These are phyloP conservation scores for Mortierella sp. DNA, from an alignment of 371 early-diverging fungal genomes.

Conservation along the genomic window DNA sequence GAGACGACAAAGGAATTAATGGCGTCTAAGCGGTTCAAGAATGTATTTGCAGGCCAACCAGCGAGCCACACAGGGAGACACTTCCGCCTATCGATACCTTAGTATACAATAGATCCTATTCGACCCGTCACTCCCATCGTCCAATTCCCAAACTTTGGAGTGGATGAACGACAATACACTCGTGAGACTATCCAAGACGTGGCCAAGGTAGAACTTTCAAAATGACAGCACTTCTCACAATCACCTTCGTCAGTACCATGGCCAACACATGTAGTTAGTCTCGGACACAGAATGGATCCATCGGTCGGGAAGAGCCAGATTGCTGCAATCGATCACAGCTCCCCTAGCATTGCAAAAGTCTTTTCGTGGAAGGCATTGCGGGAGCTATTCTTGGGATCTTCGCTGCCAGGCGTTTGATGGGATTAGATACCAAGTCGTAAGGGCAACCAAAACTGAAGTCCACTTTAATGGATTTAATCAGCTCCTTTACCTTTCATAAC, in stretches of 20 bases:
- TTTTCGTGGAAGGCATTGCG: constrained; percentile 99
- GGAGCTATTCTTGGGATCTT: constrained; percentile 98
- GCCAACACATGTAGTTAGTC: constrained; percentile 12
- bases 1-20: constrained; percentile 12
- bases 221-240: constrained; percentile 5
- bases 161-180: constrained; percentile 67
- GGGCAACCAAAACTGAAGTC: no score
- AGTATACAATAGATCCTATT: constrained; percentile 57
- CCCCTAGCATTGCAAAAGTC: constrained; percentile 99
- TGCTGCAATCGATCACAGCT: constrained; percentile 93
- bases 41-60: constrained; percentile 61
- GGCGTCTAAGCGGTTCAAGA: constrained; percentile 60
- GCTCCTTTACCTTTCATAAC: neutral
- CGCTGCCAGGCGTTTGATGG: constrained; percentile 83
- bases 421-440: constrained; percentile 89
- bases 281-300: constrained; percentile 42
- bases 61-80: constrained; percentile 39
- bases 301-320: constrained; percentile 65
- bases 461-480: no score
- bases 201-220: constrained; percentile 18
- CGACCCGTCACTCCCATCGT: constrained; percentile 68
- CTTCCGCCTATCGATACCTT: constrained; percentile 18
- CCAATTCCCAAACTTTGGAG: constrained; percentile 80
- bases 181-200: constrained; percentile 68
- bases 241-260: neutral